Evolutionary conservation across 768 basidiomycete genomes (phyloP).

Genomic region (Psilocybe cyanescens): DNA sequence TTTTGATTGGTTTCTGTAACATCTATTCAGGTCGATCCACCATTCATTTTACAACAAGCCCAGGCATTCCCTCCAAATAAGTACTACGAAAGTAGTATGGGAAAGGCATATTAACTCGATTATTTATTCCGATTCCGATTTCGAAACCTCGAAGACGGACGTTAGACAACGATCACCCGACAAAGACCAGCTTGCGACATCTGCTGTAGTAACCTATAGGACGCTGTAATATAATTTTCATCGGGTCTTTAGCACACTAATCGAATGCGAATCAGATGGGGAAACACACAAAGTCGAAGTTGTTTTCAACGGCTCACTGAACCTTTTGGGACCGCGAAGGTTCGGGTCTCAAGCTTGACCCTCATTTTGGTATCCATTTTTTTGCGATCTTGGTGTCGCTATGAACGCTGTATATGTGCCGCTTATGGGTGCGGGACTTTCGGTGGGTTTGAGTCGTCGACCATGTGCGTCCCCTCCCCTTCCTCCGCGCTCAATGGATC

Average conservation of each 20-base stretch:
- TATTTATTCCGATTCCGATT: background rate
- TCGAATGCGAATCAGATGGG: no score
- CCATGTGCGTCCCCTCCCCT: background rate
- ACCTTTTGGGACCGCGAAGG: no score
- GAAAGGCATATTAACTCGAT: background rate
- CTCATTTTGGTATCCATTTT: no score
- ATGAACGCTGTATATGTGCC: no score
- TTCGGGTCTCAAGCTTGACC: no score
- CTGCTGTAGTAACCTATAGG: background rate
- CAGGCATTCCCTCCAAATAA: background rate
- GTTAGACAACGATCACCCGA: background rate
- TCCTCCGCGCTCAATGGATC: background rate
- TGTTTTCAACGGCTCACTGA: no score
- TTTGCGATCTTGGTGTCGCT: no score
- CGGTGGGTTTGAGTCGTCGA: background rate
- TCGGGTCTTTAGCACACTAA: no score
- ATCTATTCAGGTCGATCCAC: slow-evolving; percentile 1
- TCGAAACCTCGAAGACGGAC: background rate
- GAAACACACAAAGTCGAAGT: no score
- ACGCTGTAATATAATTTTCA: background rate
- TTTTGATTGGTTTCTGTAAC: background rate
- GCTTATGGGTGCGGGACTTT: no score
- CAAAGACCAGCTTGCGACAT: background rate
- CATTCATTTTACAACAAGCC: slow-evolving; percentile 1
- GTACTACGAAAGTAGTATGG: background rate